phyloP scores from a whole-genome alignment of 768 basidiomycete genomes.

The Mrakia gelida region DNA sequence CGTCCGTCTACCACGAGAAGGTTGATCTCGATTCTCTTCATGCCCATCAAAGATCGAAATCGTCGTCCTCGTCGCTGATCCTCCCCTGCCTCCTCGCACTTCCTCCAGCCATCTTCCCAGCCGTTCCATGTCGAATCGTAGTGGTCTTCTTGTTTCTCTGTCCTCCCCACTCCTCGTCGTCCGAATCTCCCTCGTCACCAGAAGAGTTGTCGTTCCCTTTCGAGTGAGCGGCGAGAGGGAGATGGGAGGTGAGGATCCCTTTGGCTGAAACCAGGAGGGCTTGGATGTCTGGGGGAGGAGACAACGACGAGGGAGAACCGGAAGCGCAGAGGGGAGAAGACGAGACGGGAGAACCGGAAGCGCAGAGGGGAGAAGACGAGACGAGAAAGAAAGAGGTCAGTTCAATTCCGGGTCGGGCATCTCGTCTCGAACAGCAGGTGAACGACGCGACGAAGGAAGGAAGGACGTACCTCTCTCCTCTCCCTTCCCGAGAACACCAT shows the following conservation, averaged over 20 bases:
- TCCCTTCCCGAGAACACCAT: constrained; percentile 51
- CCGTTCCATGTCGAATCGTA: background rate
- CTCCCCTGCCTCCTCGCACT: constrained; percentile 14
- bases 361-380: background rate
- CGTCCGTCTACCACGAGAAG: too few species aligned
- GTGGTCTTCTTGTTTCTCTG: background rate
- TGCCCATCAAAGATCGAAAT: constrained; percentile 27
- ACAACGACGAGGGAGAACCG: background rate
- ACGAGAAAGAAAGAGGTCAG: background rate
- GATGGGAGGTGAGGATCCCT: constrained; percentile 60
- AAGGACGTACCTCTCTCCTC: constrained; percentile 61
- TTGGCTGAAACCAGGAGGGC: constrained; percentile 53
- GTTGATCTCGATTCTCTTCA: too few species aligned
- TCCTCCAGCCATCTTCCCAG: background rate
- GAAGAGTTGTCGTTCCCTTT: constrained; percentile 46
- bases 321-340: background rate
- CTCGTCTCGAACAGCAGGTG: background rate
- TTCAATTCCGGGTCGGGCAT: background rate
- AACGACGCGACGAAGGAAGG: constrained; percentile 44
- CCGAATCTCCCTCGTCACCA: constrained; percentile 42
- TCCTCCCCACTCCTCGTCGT: constrained; percentile 22
- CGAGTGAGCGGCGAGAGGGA: constrained; percentile 39
- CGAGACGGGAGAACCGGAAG: background rate
- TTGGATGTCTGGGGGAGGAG: constrained; percentile 38
- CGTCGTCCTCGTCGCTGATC: constrained; percentile 25